Evolutionary conservation across 2,329 filamentous ascomycete genomes (phyloP), one percentile per base, ranked within the genome.

Genomic region (Diplodia sapinea): DNA sequence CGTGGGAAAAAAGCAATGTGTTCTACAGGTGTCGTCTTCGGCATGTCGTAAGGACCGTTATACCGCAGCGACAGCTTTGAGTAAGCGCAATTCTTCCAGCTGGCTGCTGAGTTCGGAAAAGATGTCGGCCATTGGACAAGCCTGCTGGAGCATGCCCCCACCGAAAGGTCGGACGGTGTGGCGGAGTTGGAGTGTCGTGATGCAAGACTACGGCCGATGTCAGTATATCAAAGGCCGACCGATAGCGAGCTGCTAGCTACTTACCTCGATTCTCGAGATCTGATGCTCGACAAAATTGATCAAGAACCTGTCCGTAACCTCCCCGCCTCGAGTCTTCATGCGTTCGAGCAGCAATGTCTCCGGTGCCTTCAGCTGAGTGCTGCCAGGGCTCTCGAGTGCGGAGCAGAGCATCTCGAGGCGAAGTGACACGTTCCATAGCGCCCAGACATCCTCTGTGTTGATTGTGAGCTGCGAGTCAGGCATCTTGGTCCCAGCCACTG

Each of bases 371-470:
- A 97, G 81, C 8, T 86, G 85, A 1, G 83, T 82, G 6, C 85
- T 84, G 1, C 84, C 86, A 2, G 87, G 84, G 66, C 88, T 88
- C 78, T 98, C 94, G n/a, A 99, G 82, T 57, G 89, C 88, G 74
- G 91, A 93, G 80, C 95, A 99, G 66, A 99, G 82, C 88, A 95
- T 96, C 82, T 99, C 95, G 31, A 99, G 84, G 57, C 94, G 88
- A 70, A 98, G 81, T 74, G 92, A 94, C 70, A 97, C 87, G 71
- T 89, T 91, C 94, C 94, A 98, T 13, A 99, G 82, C 66, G 88
- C 87, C 93, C 93, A 98, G 23, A 97, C 89, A 70, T 91, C 86
- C 52, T 96, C 90, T 0, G 93, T 91, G 69, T 96, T 91, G 70
- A 98, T 89, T 4, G 93, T 87, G 68, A 95, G 85, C 70, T 87